Conservation (phyloP, 2,329 filamentous ascomycete species). For the Aspergillus flavus region DNA sequence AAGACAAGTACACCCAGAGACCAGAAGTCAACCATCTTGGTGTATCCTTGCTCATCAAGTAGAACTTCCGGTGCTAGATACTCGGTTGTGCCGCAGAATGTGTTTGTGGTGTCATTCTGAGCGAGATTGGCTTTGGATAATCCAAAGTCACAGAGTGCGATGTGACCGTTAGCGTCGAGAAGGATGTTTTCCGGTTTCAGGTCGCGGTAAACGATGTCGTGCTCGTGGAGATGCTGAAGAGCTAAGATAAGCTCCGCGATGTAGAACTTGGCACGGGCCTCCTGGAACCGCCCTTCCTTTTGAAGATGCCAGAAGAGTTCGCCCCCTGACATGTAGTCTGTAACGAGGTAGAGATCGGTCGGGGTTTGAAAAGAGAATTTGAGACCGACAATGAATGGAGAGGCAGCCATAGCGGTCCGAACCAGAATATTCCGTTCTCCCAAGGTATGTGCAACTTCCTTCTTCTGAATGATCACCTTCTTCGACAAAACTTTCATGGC, state of each 20-base stretch:
- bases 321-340: slow-evolving; percentile 98
- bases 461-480: slow-evolving; percentile 99
- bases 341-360: slow-evolving; percentile 95
- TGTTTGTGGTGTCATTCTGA: slow-evolving; percentile 97
- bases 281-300: slow-evolving; percentile 93
- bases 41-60: slow-evolving; percentile 94
- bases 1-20: slow-evolving; percentile 96
- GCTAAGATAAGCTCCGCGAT: slow-evolving; percentile 96
- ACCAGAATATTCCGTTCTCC: slow-evolving; percentile 97
- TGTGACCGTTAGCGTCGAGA: slow-evolving; percentile 94
- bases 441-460: slow-evolving; percentile 95
- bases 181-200: slow-evolving; percentile 98
- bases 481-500: slow-evolving; percentile 99
- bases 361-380: slow-evolving; percentile 99
- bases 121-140: slow-evolving; percentile 96
- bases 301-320: slow-evolving; percentile 99
- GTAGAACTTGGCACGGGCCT: slow-evolving; percentile 95
- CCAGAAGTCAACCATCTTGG: slow-evolving; percentile 99
- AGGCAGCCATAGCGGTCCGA: slow-evolving; percentile 91
- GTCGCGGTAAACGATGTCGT: slow-evolving; percentile 97
- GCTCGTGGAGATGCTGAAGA: slow-evolving; percentile 90
- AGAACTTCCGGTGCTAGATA: slow-evolving; percentile 95
- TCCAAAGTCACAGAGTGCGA: slow-evolving; percentile 96
- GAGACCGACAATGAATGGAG: slow-evolving; percentile 94
- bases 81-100: slow-evolving; percentile 97